Conservation (phyloP, 2,329 filamentous ascomycete species). For the Tolypocladium amazonense region DNA sequence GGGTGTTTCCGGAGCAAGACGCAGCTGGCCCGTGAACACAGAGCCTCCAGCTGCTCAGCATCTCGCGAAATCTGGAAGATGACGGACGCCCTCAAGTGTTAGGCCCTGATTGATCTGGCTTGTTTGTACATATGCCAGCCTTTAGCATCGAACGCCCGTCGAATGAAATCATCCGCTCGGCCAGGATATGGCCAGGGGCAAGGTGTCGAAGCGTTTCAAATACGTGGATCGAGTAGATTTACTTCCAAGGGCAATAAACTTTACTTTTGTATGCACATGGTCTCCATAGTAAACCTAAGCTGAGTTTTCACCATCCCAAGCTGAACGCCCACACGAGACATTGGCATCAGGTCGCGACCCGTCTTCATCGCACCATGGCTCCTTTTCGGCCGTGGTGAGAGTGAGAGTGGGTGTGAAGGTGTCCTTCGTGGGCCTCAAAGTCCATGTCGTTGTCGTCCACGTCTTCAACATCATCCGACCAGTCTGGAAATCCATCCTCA, state of each 20-base stretch:
- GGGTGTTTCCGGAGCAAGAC: neutral
- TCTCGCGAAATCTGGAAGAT: neutral
- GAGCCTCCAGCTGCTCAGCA: neutral
- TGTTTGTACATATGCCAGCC: too few relatives aligned
- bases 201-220: neutral
- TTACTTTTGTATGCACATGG: neutral
- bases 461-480: constrained; percentile 33
- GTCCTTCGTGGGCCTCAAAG: neutral
- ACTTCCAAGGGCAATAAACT: neutral
- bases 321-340: neutral
- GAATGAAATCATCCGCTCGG: neutral
- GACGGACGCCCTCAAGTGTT: too few relatives aligned
- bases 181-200: too few relatives aligned
- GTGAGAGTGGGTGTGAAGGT: neutral
- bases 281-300: neutral
- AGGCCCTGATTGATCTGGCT: neutral
- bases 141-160: neutral
- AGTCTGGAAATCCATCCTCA: constrained; percentile 49
- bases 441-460: constrained; percentile 15
- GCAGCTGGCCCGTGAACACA: neutral
- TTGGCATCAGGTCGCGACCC: neutral
- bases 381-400: neutral
- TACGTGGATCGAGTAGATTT: neutral
- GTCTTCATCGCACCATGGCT: neutral
- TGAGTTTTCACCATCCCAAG: neutral